Conservation (phyloP, 2,329 filamentous ascomycete genomes). For the Calonectria henricotiae region DNA sequence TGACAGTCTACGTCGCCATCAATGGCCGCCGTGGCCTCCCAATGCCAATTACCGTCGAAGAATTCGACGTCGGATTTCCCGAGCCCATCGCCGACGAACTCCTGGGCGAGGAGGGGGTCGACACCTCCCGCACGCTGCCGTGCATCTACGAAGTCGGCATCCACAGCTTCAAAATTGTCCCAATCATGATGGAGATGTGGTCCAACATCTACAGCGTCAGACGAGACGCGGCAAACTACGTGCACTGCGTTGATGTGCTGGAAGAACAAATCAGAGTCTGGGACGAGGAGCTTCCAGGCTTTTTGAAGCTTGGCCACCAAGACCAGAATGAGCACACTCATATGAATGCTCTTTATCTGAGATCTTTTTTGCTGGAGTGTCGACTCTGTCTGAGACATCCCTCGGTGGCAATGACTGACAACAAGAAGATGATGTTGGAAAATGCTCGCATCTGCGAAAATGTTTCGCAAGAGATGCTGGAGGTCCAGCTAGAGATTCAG, state of each 20-base stretch:
- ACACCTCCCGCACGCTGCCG: constrained; percentile 68
- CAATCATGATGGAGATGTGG: constrained; percentile 82
- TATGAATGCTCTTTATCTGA: constrained; percentile 70
- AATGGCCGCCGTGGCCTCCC: constrained; percentile 84
- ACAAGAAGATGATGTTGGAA: constrained; percentile 72
- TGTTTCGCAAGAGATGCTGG: constrained; percentile 76
- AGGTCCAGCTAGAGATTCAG: constrained; percentile 72
- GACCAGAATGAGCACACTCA: constrained; percentile 62
- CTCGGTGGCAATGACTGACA: constrained; percentile 71
- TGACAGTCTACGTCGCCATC: constrained; percentile 78
- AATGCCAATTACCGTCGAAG: constrained; percentile 81
- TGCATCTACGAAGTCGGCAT: constrained; percentile 80
- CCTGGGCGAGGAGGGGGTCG: constrained; percentile 76
- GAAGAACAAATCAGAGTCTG: constrained; percentile 77
- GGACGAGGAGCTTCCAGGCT: constrained; percentile 75
- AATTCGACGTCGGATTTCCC: constrained; percentile 86
- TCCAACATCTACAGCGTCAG: constrained; percentile 82
- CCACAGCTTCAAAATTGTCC: constrained; percentile 76
- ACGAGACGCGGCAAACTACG: constrained; percentile 75
- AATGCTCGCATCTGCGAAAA: constrained; percentile 79
- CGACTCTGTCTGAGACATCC: constrained; percentile 75
- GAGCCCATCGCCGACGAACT: constrained; percentile 80
- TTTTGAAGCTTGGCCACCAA: constrained; percentile 68
- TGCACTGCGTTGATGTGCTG: constrained; percentile 74
- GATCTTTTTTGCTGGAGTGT: constrained; percentile 72